Base-by-base conservation (phyloP, 164 flowering plant species). In the Paratinospora sagittata region DNA sequence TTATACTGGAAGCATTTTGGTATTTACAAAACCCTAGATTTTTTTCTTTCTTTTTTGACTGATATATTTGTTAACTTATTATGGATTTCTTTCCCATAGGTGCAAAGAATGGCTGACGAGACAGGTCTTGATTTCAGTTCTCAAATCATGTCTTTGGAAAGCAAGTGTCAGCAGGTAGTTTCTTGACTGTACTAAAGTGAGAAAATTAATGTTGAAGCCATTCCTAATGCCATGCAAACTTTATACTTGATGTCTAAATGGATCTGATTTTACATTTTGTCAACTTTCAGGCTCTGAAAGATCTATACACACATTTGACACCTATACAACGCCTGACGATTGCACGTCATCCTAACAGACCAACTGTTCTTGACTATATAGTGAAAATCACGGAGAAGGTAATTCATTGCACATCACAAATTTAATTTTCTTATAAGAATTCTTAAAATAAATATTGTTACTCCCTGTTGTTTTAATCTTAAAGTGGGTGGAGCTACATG, bases 271-370 rank as follows among this genome's bases (percentile, higher is more conserved):
- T 30, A 10, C 12, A 43, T 43, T 68, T 27, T n/a, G n/a, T 67
- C 47, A 23, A 58, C 24, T 84, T 85, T 78, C 92, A 94, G 98
- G 93, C 93, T 69, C 74, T 84, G 33, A 83, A 85, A 78, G 89
- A 88, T 74, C 80, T 94, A 9, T 94, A 92, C 68, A 83, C 86
- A 11, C 88, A 86, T 80, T 73, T 94, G 73, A 85, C 95, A 63
- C 98, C 98, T n/a, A 90, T 90, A 72, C 97, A 92, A 65, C 92
- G 98, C 21, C 85, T 94, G 73, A 78, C 80, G 72, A 88, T 92
- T 85, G 97, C 98, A 23, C 87, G 97, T n/a, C 98, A 94, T 82
- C 97, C 97, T 37, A 85, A 94, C 76, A 80, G 98, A 72, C 98
- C 98, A 55, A 94, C 98, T 34, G 88, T 85, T 82, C 97, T 94